These are phyloP conservation scores for Aspergillus cavernicola DNA, from an alignment of 495 filamentous ascomycete species.

Conservation along the genomic window DNA sequence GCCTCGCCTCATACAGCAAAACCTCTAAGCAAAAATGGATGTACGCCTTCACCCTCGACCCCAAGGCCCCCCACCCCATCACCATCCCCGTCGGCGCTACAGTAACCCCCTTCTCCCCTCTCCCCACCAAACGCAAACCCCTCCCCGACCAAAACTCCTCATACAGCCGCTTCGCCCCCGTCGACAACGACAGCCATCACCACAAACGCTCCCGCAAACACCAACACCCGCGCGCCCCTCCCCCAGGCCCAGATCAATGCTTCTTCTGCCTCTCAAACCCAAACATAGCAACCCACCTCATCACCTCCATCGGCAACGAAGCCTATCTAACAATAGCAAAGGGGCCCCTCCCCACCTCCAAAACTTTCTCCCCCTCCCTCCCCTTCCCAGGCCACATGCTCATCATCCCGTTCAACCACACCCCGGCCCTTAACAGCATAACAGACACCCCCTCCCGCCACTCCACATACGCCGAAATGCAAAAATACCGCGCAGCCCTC, in stretches of 20 bases:
- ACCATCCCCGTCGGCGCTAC: slow-evolving; percentile 66
- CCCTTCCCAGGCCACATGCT: slow-evolving; percentile 83
- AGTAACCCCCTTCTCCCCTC: slow-evolving; percentile 59
- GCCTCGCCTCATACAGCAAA: slow-evolving; percentile 74
- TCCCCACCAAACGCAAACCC: slow-evolving; percentile 55
- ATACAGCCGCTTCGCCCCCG: slow-evolving; percentile 57
- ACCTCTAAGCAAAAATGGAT: slow-evolving; percentile 73
- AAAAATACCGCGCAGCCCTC: slow-evolving; percentile 64
- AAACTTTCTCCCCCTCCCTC: slow-evolving; percentile 60
- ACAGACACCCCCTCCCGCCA: slow-evolving; percentile 50
- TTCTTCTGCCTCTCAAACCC: slow-evolving; percentile 94
- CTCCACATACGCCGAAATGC: slow-evolving; percentile 72
- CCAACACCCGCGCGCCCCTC: slow-evolving; percentile 52
- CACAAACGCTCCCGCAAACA: slow-evolving; percentile 49
- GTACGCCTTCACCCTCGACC: slow-evolving; percentile 80
- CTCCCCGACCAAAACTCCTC: slow-evolving; percentile 48
- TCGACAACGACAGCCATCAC: slow-evolving; percentile 33
- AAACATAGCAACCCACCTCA: slow-evolving; percentile 77
- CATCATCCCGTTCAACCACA: slow-evolving; percentile 81
- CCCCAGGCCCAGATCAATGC: slow-evolving; percentile 72
- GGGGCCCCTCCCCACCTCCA: slow-evolving; percentile 70
- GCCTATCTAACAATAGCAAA: slow-evolving; percentile 88
- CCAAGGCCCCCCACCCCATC: slow-evolving; percentile 52
- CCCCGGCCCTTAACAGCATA: slow-evolving; percentile 61
- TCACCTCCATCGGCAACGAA: slow-evolving; percentile 80